phyloP scores from a whole-genome alignment of 2,329 filamentous ascomycete genomes.

The Xylariaceae sp. region DNA sequence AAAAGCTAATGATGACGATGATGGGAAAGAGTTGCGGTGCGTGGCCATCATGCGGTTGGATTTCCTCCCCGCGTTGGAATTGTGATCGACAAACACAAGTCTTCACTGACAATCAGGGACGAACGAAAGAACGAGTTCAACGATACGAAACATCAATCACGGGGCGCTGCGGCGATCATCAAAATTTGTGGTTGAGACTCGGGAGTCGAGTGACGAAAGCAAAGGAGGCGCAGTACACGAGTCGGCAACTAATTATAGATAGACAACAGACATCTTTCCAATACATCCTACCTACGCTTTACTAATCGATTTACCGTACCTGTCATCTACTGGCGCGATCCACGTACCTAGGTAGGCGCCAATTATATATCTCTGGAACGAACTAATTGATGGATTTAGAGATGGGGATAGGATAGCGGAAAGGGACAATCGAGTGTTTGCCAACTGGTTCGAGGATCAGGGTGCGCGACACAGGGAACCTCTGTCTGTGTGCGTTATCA shows the following conservation, averaged over 20 bases:
- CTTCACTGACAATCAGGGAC: neutral
- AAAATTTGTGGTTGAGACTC: no score
- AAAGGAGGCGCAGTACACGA: neutral
- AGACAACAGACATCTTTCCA: neutral
- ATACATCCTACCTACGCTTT: neutral
- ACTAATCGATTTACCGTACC: neutral
- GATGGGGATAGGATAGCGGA: no score
- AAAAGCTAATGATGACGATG: constrained; percentile 22
- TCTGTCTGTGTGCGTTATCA: no score
- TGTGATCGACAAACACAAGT: neutral
- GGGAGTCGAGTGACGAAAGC: neutral
- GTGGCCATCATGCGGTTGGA: neutral
- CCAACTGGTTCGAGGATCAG: no score
- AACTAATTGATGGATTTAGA: no score
- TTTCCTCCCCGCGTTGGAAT: neutral
- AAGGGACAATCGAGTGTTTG: no score
- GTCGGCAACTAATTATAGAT: neutral
- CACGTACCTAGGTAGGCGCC: no score
- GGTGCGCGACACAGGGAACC: no score
- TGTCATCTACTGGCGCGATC: no score
- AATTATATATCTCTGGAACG: no score
- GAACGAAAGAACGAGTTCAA: neutral
- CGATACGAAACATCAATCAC: neutral
- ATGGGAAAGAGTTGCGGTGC: constrained; percentile 1
- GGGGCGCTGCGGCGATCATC: no score